Conservation (phyloP, 441 rosid genomes). For the Gossypium schwendimanii region DNA sequence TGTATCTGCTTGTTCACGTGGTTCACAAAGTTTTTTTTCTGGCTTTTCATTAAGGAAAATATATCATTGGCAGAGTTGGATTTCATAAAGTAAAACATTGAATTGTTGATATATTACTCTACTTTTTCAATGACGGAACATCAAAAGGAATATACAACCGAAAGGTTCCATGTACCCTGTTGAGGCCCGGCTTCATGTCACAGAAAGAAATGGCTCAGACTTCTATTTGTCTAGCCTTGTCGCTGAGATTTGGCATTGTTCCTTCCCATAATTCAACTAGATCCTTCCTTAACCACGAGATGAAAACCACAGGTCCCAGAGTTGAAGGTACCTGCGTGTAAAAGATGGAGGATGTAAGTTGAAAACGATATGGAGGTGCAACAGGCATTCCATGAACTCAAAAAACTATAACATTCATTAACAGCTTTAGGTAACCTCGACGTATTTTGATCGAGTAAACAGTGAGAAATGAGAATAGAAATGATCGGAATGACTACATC, state of each 20-base stretch:
- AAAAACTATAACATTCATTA: neutral
- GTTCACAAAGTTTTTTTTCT: neutral
- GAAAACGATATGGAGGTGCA: neutral
- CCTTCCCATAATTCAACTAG: slow-evolving; percentile 93
- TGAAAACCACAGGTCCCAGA: slow-evolving; percentile 70
- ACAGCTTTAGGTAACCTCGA: neutral
- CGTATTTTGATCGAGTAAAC: neutral
- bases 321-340: slow-evolving; percentile 76
- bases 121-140: slow-evolving; percentile 14
- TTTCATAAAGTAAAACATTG: slow-evolving; percentile 8
- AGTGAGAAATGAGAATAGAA: neutral
- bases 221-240: slow-evolving; percentile 63
- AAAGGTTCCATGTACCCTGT: neutral
- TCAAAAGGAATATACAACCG: slow-evolving; percentile 26
- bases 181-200: neutral
- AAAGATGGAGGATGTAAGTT: neutral
- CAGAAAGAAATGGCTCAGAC: slow-evolving; percentile 30
- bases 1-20: neutral
- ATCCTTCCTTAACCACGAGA: slow-evolving; percentile 76
- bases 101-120: slow-evolving; percentile 14
- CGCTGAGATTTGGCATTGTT: slow-evolving; percentile 32
- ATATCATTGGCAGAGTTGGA: slow-evolving; percentile 3
- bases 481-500: neutral
- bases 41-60: neutral
- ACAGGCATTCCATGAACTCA: neutral